These are phyloP conservation scores for Curvularia eragrostidis DNA, from an alignment of 2,329 filamentous ascomycete species.

Conservation along the genomic window DNA sequence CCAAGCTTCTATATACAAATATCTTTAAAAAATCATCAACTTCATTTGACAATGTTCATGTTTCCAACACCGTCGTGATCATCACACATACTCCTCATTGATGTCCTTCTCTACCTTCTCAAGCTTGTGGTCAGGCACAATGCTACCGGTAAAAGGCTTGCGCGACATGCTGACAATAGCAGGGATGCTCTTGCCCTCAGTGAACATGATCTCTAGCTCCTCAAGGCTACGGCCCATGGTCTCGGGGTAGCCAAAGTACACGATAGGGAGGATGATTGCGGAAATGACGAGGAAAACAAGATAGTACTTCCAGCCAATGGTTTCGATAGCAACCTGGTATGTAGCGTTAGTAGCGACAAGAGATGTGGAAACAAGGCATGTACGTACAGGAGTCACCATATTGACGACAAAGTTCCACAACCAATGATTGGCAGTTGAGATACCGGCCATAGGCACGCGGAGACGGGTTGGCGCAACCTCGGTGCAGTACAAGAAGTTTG, in stretches of 20 bases:
- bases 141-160: conserved; percentile 23
- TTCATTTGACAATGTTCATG: background rate
- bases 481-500: conserved; percentile 67
- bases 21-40: background rate
- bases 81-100: conserved; percentile 15
- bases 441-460: conserved; percentile 62
- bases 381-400: conserved; percentile 34
- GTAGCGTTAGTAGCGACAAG: background rate
- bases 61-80: background rate
- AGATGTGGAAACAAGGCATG: background rate
- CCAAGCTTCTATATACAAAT: background rate
- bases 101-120: conserved; percentile 23
- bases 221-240: conserved; percentile 61
- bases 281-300: conserved; percentile 59
- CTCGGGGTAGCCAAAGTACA: conserved; percentile 57
- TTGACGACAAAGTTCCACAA: conserved; percentile 51
- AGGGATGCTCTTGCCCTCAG: conserved; percentile 44
- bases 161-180: conserved; percentile 34
- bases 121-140: conserved; percentile 12
- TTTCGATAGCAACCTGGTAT: conserved; percentile 52
- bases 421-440: conserved; percentile 62
- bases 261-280: conserved; percentile 54
- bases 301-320: conserved; percentile 61
- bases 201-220: conserved; percentile 52
- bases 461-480: conserved; percentile 63